Base-by-base conservation (phyloP, 2,329 filamentous ascomycete genomes). In the Microascus cirrosus region DNA sequence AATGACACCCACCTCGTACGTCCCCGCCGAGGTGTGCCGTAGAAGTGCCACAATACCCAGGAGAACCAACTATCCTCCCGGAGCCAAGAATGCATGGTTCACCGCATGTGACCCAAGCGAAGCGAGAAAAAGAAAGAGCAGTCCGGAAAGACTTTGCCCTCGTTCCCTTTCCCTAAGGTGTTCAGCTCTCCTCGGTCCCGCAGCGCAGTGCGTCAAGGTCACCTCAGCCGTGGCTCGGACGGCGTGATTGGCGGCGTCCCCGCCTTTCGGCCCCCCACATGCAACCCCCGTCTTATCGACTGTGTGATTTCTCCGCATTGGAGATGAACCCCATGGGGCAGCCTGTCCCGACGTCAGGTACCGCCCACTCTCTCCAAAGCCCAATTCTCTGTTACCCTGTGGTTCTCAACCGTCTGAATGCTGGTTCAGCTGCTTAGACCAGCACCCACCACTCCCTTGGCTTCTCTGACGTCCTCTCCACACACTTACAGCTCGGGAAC, bases 261-360 rank as follows among this genome's bases (percentile, higher is more conserved):
- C 54, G 54, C 54, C 54, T 56, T 45, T 50, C 22, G 25, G 6
- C 28, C 42, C 54, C 54, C 54, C 54, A 56, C 54, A 56, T 56
- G 54, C 35, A 56, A 48, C 39, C 45, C n/a, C n/a, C 20, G 45
- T 50, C 36, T 55, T 56, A n/a, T 56, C 36, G 25, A 20, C 18
- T 28, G 45, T 50, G 24, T 56, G 42, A 50, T 28, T 50, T 56
- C 42, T 56, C 54, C 42, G 39, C 54, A 56, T 56, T 56, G 54
- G 54, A 56, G 54, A 56, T 56, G 54, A 56, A 56, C 54, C 54
- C 54, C 54, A 56, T 56, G 54, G 54, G 54, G 54, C 22, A 48
- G 24, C 54, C 13, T 32, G 28, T 32, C 39, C 39, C 39, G 18
- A 22, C 45, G 45, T 50, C 45, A 50, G 45, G 45, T 50, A 50